Percentiles rank a stretch among this genome's conserved stretches.
phyloP scores from a whole-genome alignment of 176 grass and related monocot genomes.

The Eleusine indica region DNA sequence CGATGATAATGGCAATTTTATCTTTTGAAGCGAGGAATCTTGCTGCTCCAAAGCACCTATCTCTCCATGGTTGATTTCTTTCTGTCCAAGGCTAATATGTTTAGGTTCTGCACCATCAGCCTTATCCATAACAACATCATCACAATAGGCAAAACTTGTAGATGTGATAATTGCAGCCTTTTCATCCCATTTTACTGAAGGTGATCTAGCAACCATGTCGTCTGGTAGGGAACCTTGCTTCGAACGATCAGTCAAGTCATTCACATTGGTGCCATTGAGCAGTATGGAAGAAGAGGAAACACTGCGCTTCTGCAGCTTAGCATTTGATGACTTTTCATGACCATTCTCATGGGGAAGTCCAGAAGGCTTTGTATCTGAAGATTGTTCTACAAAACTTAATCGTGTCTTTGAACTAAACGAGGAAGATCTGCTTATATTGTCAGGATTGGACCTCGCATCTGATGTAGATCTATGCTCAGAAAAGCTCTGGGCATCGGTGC shows the following conservation, averaged over 20 bases:
- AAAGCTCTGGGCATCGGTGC: constrained; percentile 60
- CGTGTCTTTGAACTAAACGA: constrained; percentile 78
- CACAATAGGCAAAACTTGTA: constrained; percentile 68
- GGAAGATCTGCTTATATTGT: constrained; percentile 84
- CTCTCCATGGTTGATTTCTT: constrained; percentile 33
- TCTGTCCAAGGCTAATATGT: constrained; percentile 36
- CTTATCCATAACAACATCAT: constrained; percentile 69
- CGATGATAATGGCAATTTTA: constrained; percentile 46
- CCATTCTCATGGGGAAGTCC: constrained; percentile 48
- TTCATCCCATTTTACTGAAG: constrained; percentile 81
- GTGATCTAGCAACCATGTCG: constrained; percentile 43
- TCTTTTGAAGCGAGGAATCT: constrained; percentile 54
- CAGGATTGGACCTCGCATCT: constrained; percentile 67
- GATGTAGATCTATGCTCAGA: constrained; percentile 74
- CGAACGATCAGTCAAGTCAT: constrained; percentile 34
- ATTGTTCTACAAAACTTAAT: constrained; percentile 63
- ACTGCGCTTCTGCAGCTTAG: constrained; percentile 34
- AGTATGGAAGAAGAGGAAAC: constrained; percentile 28
- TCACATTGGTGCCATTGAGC: constrained; percentile 33
- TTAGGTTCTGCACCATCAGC: constrained; percentile 48
- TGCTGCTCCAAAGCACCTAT: constrained; percentile 46
- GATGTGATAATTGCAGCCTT: constrained; percentile 69
- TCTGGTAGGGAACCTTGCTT: constrained; percentile 47
- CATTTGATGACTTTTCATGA: constrained; percentile 43
- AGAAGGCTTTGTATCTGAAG: constrained; percentile 56